Evolutionary conservation across 2,329 filamentous ascomycete genomes (phyloP), one percentile per base, ranked within the genome.

Genomic region (Byssothecium circinans): DNA sequence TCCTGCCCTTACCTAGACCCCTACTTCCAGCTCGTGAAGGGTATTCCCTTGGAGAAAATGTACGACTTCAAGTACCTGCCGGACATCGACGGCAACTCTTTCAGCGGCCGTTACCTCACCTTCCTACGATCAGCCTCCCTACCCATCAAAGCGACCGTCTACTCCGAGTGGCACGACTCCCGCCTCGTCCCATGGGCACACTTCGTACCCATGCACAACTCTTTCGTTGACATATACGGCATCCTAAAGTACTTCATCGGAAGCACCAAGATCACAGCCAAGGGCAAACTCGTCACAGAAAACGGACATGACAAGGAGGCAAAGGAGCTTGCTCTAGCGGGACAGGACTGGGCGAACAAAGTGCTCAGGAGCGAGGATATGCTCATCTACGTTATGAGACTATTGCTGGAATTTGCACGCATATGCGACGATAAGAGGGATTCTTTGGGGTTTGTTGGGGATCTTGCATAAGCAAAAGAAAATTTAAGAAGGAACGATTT

Each of bases 121-220:
- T 90, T 91, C 65, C 73, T 92, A 19, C 77, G 81, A 27, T 87
- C 83, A 23, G 87, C 82, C 2, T 85, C 81, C 14, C 68, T 91
- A 8, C 86, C 86, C 0, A 82, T 94, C 72, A 94, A 92, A 72
- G 82, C 85, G 5, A 90, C 88, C 0, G 75, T 92, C 18, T 94
- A 85, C 72, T 79, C 81, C 17, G 89, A 94, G 67, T 94, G 88
- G 89, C 88, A 91, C 62, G 88, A 91, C 65, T 76, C 55, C 60
- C 75, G 65, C 57, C 75, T 92, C 1, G 75, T 89, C 2, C 79
- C 87, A 0, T 94, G 89, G 88, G 83, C 83, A 60, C 89, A 92
- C 69, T 92, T 89, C 59, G 85, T 90, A 2, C 89, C 88, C n/a
- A 85, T 92, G 81, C 86, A 90, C 64, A 87, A 82, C 61, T 80